Conservation (phyloP, 176 grass and related monocot species). For the Oryza punctata region DNA sequence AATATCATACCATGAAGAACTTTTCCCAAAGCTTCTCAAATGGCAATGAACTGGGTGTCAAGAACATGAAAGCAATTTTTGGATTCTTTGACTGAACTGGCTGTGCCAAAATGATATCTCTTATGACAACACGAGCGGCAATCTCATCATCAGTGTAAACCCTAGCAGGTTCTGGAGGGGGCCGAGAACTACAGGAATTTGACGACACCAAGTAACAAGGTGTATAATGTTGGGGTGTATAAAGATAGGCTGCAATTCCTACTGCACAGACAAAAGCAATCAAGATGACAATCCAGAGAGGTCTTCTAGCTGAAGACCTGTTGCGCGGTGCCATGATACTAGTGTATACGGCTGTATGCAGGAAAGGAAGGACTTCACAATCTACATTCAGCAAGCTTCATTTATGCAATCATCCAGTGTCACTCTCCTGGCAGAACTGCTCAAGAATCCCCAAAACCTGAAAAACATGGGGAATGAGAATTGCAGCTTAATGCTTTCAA, state of each 20-base stretch:
- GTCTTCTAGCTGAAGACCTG: constrained; percentile 75
- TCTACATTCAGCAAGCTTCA: constrained; percentile 60
- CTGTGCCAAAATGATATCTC: constrained; percentile 62
- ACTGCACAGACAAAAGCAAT: constrained; percentile 63
- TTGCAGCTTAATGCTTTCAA: background rate
- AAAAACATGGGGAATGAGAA: background rate
- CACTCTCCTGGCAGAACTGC: constrained; percentile 30
- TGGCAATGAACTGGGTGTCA: constrained; percentile 88
- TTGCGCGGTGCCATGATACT: constrained; percentile 60
- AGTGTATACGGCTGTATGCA: background rate
- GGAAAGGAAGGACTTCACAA: constrained; percentile 30
- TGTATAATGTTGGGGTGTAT: constrained; percentile 64
- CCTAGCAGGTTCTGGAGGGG: constrained; percentile 67
- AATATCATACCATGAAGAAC: constrained; percentile 86
- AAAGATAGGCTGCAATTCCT: constrained; percentile 64
- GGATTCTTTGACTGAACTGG: constrained; percentile 75
- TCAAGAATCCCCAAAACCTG: constrained; percentile 29
- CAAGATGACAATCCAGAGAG: constrained; percentile 72
- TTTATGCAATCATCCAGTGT: constrained; percentile 19
- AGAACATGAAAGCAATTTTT: constrained; percentile 99
- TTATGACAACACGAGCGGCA: constrained; percentile 63
- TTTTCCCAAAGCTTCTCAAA: constrained; percentile 99
- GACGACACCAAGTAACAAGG: constrained; percentile 85
- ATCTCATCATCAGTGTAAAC: constrained; percentile 92
- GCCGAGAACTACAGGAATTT: constrained; percentile 64